phyloP scores from a whole-genome alignment of 2,329 filamentous ascomycete species.

The Ploettnerulaceae sp. region DNA sequence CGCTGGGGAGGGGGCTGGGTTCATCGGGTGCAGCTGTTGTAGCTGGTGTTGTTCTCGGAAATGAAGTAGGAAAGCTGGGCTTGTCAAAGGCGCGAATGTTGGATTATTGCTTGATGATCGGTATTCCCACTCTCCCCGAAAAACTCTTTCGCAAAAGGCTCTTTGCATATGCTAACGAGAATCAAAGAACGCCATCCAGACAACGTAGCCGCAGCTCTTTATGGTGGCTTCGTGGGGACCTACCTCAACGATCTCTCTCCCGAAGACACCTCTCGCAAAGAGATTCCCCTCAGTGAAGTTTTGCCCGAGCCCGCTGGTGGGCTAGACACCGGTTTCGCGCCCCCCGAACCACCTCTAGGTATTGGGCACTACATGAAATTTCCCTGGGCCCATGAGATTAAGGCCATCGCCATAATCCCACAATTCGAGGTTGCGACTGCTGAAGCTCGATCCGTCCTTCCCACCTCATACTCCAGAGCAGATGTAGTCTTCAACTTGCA shows the following conservation, averaged over 20 bases:
- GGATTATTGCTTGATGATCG: constrained; percentile 97
- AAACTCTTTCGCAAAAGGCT: background rate
- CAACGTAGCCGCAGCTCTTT: constrained; percentile 91
- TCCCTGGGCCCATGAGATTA: constrained; percentile 89
- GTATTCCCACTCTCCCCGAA: constrained; percentile 39
- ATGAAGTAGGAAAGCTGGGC: constrained; percentile 76
- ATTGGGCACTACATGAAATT: constrained; percentile 98
- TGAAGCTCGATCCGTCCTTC: constrained; percentile 80
- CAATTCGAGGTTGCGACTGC: constrained; percentile 95
- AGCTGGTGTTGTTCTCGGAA: constrained; percentile 87
- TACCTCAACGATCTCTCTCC: constrained; percentile 90
- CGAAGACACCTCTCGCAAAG: constrained; percentile 82
- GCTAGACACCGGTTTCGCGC: constrained; percentile 79
- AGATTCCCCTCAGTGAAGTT: constrained; percentile 93
- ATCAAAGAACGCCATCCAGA: constrained; percentile 74
- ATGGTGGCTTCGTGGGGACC: constrained; percentile 93
- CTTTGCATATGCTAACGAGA: background rate
- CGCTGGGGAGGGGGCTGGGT: constrained; percentile 85
- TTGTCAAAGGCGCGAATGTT: constrained; percentile 78
- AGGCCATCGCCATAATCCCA: constrained; percentile 93
- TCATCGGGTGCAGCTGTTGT: constrained; percentile 94
- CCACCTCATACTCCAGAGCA: constrained; percentile 68
- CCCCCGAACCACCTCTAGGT: constrained; percentile 82
- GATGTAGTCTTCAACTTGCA: constrained; percentile 94
- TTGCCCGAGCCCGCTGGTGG: constrained; percentile 86